Conservation (phyloP, 148 eudicot genomes). For the Fagopyrum homotropicum region DNA sequence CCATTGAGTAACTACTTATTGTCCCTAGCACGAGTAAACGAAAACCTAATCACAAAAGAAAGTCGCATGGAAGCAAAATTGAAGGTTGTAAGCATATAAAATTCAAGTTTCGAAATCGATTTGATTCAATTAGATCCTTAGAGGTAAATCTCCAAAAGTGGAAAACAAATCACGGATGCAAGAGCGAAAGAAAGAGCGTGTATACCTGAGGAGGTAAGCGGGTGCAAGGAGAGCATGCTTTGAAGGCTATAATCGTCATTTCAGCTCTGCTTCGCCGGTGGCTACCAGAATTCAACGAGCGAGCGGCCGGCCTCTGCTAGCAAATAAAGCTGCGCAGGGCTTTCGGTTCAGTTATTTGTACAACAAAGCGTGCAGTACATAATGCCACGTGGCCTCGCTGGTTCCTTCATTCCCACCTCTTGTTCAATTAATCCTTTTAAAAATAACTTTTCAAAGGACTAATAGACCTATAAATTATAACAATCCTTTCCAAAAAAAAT, state of each 20-base stretch:
- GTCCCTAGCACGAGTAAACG: not conserved
- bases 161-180: not conserved
- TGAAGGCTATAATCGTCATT: slow-evolving; percentile 26
- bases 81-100: not conserved
- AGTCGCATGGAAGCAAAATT: not conserved
- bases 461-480: too few relatives aligned
- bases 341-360: not conserved
- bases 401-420: not conserved
- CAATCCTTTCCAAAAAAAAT: too few relatives aligned
- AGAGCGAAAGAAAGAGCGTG: not conserved
- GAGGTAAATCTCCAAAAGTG: not conserved
- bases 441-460: not conserved
- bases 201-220: slow-evolving; percentile 58
- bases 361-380: not conserved
- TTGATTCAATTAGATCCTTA: not conserved
- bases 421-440: not conserved
- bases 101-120: not conserved
- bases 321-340: not conserved
- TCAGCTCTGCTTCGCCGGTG: slow-evolving; percentile 1
- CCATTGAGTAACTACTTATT: not conserved
- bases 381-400: not conserved
- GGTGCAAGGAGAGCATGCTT: slow-evolving; percentile 28
- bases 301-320: not conserved
- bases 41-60: not conserved
- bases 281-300: not conserved